Conservation (phyloP, 495 filamentous ascomycete species). For the Trichoderma reesei region DNA sequence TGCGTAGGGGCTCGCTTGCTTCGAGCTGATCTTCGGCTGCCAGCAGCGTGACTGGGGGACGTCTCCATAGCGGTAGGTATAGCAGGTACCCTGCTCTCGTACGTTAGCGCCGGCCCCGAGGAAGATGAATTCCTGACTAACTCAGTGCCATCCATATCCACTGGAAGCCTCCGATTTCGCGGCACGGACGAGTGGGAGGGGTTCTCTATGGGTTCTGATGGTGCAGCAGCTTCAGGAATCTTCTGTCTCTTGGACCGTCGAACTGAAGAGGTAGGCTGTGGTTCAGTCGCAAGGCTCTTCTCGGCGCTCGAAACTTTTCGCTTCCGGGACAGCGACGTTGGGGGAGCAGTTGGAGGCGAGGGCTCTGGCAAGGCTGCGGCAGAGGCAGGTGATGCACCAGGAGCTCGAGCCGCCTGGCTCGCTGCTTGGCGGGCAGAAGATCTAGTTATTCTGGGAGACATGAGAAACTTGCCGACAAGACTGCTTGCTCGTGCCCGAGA, state of each 20-base stretch:
- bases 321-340: constrained; percentile 26
- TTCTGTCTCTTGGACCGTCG: constrained; percentile 49
- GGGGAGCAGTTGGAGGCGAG: constrained; percentile 30
- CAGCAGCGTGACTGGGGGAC: constrained; percentile 5
- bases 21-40: constrained; percentile 56
- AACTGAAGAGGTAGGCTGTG: constrained; percentile 22
- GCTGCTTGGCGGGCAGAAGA: constrained; percentile 70
- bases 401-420: constrained; percentile 41
- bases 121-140: constrained; percentile 28
- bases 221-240: constrained; percentile 18
- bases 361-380: constrained; percentile 28
- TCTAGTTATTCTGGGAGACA: constrained; percentile 76
- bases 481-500: not conserved
- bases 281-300: constrained; percentile 18
- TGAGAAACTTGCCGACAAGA: constrained; percentile 36
- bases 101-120: constrained; percentile 13
- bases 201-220: constrained; percentile 18
- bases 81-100: not conserved
- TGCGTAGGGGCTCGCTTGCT: constrained; percentile 41
- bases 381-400: constrained; percentile 26
- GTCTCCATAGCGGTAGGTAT: not conserved
- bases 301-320: constrained; percentile 27
- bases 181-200: constrained; percentile 42
- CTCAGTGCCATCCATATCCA: constrained; percentile 78
- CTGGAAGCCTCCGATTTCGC: constrained; percentile 51